A percentile compares a stretch with the other conserved stretches of the same genome.
Conservation (phyloP, 2,329 filamentous ascomycete species). For the Grosmannia huntii region DNA sequence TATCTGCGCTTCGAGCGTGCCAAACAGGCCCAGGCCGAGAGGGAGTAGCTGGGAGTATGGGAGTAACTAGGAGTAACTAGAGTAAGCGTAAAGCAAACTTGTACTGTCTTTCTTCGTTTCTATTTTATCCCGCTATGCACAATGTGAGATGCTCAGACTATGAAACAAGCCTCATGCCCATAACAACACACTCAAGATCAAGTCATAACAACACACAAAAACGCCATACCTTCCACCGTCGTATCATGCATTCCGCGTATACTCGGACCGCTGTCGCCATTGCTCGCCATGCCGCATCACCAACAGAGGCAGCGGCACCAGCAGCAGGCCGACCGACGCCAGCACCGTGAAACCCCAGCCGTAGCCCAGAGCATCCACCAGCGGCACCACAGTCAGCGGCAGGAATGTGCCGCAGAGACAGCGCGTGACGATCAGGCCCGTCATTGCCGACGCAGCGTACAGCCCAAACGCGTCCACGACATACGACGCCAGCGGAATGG, state of each 20-base stretch:
- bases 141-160: too few relatives aligned
- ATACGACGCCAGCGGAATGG: constrained; percentile 40
- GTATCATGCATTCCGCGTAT: constrained; percentile 21
- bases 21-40: neutral
- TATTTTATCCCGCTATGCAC: too few relatives aligned
- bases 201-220: too few relatives aligned
- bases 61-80: too few relatives aligned
- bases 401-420: constrained; percentile 45
- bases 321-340: constrained; percentile 24
- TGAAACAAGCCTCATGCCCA: too few relatives aligned
- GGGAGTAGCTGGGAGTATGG: neutral
- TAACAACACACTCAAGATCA: too few relatives aligned
- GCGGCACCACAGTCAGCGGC: constrained; percentile 35
- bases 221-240: neutral
- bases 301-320: constrained; percentile 37
- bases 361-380: constrained; percentile 35
- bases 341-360: constrained; percentile 37
- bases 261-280: constrained; percentile 39
- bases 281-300: constrained; percentile 35
- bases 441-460: constrained; percentile 44
- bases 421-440: constrained; percentile 39
- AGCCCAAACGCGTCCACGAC: constrained; percentile 43
- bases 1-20: constrained; percentile 13
- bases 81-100: too few relatives aligned
- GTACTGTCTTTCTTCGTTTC: too few relatives aligned